Percentiles rank a stretch among this genome's conserved stretches.
These are phyloP conservation scores for Calonectria pteridis DNA, from an alignment of 2,329 filamentous ascomycete species.

Conservation along the genomic window DNA sequence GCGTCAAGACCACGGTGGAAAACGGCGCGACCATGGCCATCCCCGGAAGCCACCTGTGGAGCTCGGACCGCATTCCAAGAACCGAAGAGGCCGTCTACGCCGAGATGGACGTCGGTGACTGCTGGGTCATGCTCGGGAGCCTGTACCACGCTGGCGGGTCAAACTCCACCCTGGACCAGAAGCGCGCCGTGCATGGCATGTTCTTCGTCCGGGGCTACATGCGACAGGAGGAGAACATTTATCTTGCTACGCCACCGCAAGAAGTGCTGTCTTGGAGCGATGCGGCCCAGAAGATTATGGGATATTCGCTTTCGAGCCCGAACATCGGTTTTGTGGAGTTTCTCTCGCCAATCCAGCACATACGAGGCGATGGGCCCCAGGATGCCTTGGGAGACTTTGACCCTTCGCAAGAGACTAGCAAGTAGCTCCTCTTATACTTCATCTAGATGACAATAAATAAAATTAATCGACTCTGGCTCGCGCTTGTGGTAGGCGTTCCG, in stretches of 20 bases:
- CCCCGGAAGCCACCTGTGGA: slow-evolving; percentile 21
- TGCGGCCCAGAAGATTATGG: background rate
- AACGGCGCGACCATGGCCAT: slow-evolving; percentile 20
- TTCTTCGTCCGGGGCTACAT: slow-evolving; percentile 18
- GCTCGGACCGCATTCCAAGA: slow-evolving; percentile 7
- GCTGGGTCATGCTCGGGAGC: slow-evolving; percentile 21
- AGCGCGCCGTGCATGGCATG: slow-evolving; percentile 19
- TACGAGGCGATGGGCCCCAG: background rate
- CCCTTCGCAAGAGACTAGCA: slow-evolving; percentile 5
- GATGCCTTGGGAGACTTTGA: slow-evolving; percentile 17
- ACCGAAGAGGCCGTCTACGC: slow-evolving; percentile 13
- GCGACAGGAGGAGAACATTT: slow-evolving; percentile 19
- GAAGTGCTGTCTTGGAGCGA: slow-evolving; percentile 11
- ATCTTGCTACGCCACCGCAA: slow-evolving; percentile 9
- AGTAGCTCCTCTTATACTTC: background rate
- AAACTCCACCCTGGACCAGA: slow-evolving; percentile 10
- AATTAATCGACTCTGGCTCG: background rate
- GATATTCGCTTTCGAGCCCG: slow-evolving; percentile 18
- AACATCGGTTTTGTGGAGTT: slow-evolving; percentile 22
- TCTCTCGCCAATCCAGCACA: slow-evolving; percentile 4
- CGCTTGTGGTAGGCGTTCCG: background rate
- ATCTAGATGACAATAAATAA: background rate
- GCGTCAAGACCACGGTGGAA: slow-evolving; percentile 14
- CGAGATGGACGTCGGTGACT: slow-evolving; percentile 21
- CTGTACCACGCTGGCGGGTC: slow-evolving; percentile 18